These are phyloP conservation scores for Gloeostereum incarnatum DNA, from an alignment of 768 basidiomycete genomes.

Conservation along the genomic window DNA sequence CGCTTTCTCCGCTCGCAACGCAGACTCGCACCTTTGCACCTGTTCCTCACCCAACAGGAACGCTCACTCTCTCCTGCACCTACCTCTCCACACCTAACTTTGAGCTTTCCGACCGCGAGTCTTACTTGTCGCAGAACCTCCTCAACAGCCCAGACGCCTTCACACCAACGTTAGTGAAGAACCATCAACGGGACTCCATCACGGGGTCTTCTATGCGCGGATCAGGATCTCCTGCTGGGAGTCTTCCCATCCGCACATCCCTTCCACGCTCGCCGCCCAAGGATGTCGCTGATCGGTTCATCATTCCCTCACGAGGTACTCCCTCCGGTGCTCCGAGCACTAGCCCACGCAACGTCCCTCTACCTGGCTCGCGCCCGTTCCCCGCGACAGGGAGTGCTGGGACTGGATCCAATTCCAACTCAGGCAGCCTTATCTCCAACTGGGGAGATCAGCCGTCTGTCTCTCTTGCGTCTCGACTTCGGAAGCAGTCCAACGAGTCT, in stretches of 20 bases:
- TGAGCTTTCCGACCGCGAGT: conserved; percentile 69
- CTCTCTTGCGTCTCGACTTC: conserved; percentile 1
- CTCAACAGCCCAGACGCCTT: conserved; percentile 28
- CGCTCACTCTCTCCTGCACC: conserved; percentile 48
- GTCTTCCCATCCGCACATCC: conserved; percentile 1
- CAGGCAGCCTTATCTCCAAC: conserved; percentile 9
- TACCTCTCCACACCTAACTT: conserved; percentile 66
- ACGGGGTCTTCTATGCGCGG: conserved; percentile 19
- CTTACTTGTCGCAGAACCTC: conserved; percentile 39
- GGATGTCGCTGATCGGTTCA: conserved; percentile 22
- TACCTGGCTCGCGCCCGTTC: conserved; percentile 3
- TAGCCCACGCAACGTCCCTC: background rate
- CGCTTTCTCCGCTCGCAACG: conserved; percentile 29
- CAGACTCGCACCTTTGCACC: conserved; percentile 53
- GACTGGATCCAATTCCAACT: conserved; percentile 13
- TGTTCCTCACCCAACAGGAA: conserved; percentile 60
- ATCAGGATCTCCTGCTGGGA: conserved; percentile 10
- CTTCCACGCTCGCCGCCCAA: conserved; percentile 1
- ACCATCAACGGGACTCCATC: conserved; percentile 49
- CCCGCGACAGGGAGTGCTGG: conserved; percentile 4
- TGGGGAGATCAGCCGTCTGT: background rate
- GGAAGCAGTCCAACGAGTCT: conserved; percentile 5
- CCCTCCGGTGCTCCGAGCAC: background rate
- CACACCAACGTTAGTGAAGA: conserved; percentile 62
- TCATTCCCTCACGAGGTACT: conserved; percentile 17